Percentiles rank a stretch among this genome's conserved stretches.
Evolutionary conservation across 164 flowering plant species (phyloP).

Genomic region (Kalanchoe fedtschenkoi): DNA sequence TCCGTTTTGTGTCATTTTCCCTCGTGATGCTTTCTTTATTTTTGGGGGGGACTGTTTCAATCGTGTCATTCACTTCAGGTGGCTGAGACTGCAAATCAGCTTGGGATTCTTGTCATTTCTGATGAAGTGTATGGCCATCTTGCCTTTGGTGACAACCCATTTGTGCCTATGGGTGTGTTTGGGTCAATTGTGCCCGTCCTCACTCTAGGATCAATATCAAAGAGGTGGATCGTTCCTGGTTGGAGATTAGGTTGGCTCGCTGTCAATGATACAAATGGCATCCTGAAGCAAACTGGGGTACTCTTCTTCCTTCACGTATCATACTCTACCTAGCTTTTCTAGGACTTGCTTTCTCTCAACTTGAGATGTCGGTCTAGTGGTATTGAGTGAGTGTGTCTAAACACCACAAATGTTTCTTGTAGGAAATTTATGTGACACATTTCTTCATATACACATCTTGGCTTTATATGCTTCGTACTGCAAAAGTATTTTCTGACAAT

Average conservation of each 20-base stretch:
- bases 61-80: slow-evolving; percentile 18
- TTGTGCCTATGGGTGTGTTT: slow-evolving; percentile 47
- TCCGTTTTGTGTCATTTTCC: neutral
- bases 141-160: slow-evolving; percentile 33
- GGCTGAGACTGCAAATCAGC: slow-evolving; percentile 48
- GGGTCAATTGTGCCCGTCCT: slow-evolving; percentile 41
- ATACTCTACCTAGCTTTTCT: neutral
- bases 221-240: slow-evolving; percentile 57
- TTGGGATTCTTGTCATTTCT: slow-evolving; percentile 40
- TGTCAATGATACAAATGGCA: slow-evolving; percentile 33
- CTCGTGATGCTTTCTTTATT: neutral
- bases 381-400: too few species aligned
- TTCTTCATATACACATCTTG: neutral
- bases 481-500: too few species aligned
- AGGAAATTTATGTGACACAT: neutral
- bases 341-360: neutral
- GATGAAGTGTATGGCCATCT: slow-evolving; percentile 53
- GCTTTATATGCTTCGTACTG: too few species aligned
- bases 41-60: neutral
- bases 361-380: too few species aligned
- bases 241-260: slow-evolving; percentile 60
- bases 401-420: neutral
- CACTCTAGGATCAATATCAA: slow-evolving; percentile 48
- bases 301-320: slow-evolving; percentile 6
- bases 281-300: slow-evolving; percentile 31